Evolutionary conservation across 2,329 filamentous ascomycete genomes (phyloP).

Genomic region (Penicillium capsulatum): DNA sequence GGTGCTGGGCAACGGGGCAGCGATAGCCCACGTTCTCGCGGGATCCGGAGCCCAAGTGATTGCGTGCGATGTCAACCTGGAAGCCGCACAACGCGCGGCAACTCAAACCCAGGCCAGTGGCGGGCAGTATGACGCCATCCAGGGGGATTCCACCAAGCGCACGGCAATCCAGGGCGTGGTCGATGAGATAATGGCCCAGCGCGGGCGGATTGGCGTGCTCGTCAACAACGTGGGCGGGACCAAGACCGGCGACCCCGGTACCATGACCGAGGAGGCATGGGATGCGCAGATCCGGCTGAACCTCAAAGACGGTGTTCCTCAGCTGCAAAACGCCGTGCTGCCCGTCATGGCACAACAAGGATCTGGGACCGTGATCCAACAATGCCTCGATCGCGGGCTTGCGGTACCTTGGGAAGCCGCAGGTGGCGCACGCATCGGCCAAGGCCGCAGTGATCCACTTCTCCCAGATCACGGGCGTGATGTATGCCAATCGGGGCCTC

Average conservation of each 20-base stretch:
- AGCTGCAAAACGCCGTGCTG: constrained; percentile 48
- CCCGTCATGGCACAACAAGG: constrained; percentile 54
- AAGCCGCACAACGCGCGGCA: too few relatives aligned
- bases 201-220: constrained; percentile 60
- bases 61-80: constrained; percentile 37
- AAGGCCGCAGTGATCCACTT: constrained; percentile 52
- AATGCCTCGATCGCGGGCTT: too few relatives aligned
- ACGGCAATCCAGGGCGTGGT: constrained; percentile 17
- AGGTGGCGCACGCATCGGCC: constrained; percentile 52
- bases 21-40: too few relatives aligned
- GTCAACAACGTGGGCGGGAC: constrained; percentile 58
- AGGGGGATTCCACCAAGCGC: constrained; percentile 45
- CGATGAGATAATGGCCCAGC: constrained; percentile 41
- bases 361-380: constrained; percentile 45
- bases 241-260: constrained; percentile 51
- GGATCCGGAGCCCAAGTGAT: too few relatives aligned
- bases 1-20: too few relatives aligned
- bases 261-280: constrained; percentile 51
- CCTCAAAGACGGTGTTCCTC: constrained; percentile 52
- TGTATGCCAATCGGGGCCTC: constrained; percentile 37
- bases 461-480: constrained; percentile 47
- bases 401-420: constrained; percentile 50
- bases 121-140: constrained; percentile 12
- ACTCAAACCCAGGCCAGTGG: too few relatives aligned
- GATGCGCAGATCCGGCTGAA: constrained; percentile 53